Base-by-base conservation (phyloP, 2,329 filamentous ascomycete species). In the Madurella fahalii region DNA sequence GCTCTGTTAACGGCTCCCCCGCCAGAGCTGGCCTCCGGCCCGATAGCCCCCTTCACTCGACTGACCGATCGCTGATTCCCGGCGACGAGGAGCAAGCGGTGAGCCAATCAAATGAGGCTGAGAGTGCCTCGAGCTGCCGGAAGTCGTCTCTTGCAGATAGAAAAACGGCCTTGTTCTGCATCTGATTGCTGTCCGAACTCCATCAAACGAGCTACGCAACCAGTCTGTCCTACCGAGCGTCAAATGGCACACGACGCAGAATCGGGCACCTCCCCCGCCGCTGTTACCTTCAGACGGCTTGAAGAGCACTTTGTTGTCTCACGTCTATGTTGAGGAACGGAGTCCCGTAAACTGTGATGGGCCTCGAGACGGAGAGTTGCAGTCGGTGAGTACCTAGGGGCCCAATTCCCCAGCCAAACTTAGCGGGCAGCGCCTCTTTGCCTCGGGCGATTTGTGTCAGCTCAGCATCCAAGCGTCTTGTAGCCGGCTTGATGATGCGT, bases 311-410 rank as follows among this genome's bases (percentile, higher is more conserved):
- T 39, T 32, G 17, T 13, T 40, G 25, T 16, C 4, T 50, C 20
- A n/a, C 20, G 25, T 25, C 25, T 25, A 25, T 25, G 25, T 7
- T 3, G 25, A 32, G 49, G 50, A n/a, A 16, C 40, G 56, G 42
- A 37, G 43, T 34, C 13, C 37, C 41, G 42, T 43, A 25, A 25
- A 25, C 40, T 16, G 18, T 44, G 41, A 39, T 41, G 31, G 45
- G 18, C 40, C 15, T 37, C 34, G 15, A 15, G 39, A 48, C 53
- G 54, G 54, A 18, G 56, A 43, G 34, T 18, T 52, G 55, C 59
- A 59, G 57, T 51, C 51, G 57, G 55, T 57, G 53, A 58, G 45
- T 51, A 20, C 40, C 42, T 51, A 45, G 50, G 16, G 25, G 7
- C 7, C 25, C 3, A 25, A 25, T 25, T 25, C 7, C 25, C 25